Evolutionary conservation across 2,329 filamentous ascomycete species (phyloP), one percentile per base, ranked within the genome.

Genomic region (Fusarium sp.): DNA sequence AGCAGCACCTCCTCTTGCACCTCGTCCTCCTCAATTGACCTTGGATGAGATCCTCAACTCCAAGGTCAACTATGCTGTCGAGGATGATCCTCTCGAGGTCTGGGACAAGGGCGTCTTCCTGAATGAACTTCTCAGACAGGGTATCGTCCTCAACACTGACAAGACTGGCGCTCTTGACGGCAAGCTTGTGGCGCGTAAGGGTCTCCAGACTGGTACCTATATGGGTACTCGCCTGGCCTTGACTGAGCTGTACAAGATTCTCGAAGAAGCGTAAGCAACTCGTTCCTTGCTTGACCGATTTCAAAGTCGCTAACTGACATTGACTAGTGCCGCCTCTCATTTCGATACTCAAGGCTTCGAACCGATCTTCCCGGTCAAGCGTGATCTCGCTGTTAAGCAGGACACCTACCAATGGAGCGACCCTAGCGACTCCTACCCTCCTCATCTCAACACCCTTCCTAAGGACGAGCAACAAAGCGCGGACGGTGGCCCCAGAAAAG

Each of bases 91-190:
- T 14, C 10, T 69, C 7, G 29, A 69, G 9, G 45, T 69, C 3
- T 72, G 65, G 54, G 70, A 72, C 8, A 72, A 69, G 31, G 70
- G 70, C 2, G 70, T 72, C 1, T 72, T 72, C 33, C 11, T 72
- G 11, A 72, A 72, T 7, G 69, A 72, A 18, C 69, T 72, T 16
- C 41, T 66, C n/a, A 60, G 51, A 41, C 49, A 69, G 12, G 64
- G 60, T 0, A 62, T 72, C 23, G 69, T 58, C 3, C 60, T 72
- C 14, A 41, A 23, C n/a, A 70, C 66, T 7, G 52, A 69, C n/a
- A 39, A 58, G 14, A 31, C 42, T 12, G 65, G 65, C 1, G 38
- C 58, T 5, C 41, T 59, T 1, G 49, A 72, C 5, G 60, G 64
- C 0, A 45, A 29, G 4, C 31, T 69, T 23, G 60, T 69, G 29